Evolutionary conservation across 805 yeast species (phyloP), one percentile per base, ranked within the genome.

Genomic region (Saturnispora serradocipensis): DNA sequence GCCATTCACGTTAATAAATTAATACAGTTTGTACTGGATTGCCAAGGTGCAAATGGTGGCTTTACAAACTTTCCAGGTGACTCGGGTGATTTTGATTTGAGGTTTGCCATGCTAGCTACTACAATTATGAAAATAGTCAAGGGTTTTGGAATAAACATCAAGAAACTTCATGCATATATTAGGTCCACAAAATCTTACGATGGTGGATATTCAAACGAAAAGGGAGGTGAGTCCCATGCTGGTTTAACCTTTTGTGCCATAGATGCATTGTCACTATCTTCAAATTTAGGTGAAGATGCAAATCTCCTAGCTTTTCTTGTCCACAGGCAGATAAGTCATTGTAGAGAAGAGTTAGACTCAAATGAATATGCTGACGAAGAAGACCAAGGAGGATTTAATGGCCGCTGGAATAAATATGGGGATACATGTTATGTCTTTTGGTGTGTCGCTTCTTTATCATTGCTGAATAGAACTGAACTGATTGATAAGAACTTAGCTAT

Each of bases 381-480:
- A 2, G 91, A 84, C 60, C 67, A 67, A 49, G 97, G 97, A 2
- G 91, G 91, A 0, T 81, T 86, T 62, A 87, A 88, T 64, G 97
- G 97, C 1, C 72, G 97, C 45, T 81, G 78, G n/a, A 88, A 88
- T 64, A 89, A 89, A 64, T 76, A 73, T 52, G 85, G 85, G 3
- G 97, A 89, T 65, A 84, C 95, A 0, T 89, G 97, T 68, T 89
- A 89, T 61, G 77, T 84, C 6, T 89, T 88, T 74, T 89, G 97
- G 97, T 77, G 80, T 45, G 59, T 80, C 15, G 90, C 79, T 2
- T 71, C 87, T 4, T 67, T 88, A 54, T 58, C 61, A 1, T 58
- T 84, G 13, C 58, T 87, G 0, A 54, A 58, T 5, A 20, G 24
- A 20, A 48, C 49, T 0, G 51, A 53, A 0, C 60, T 79, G 13